Evolutionary conservation across 1,139 yeast species (phyloP), one percentile per base, ranked within the genome.

Genomic region (Hanseniaspora sp.): DNA sequence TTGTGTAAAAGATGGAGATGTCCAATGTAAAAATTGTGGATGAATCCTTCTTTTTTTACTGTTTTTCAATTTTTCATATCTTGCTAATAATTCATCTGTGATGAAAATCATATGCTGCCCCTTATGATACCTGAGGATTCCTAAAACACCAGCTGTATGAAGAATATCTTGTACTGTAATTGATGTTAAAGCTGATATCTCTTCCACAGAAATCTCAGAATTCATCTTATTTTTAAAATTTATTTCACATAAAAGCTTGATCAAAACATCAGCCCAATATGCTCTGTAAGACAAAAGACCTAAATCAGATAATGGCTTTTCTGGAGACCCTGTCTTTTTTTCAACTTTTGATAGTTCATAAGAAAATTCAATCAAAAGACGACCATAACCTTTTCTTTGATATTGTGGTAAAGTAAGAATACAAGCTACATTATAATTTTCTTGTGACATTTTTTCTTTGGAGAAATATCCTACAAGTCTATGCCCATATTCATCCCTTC

Each of bases 131-230:
- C 92, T 77, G 60, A 94, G 74, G 74, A 94, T 87, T 65, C 86
- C 92, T 63, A 88, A 74, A 0, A 96, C 87, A 59, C 94, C 94
- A 54, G 95, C 76, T 0, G 98, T 94, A 66, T 92, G 97, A 53
- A 92, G 71, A 53, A 94, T 87, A 69, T 92, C 98, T 1, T 95
- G 86, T 0, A 97, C 90, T 4, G 98, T 92, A 96, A 92, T 92
- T 29, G 97, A 79, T 0, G 97, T 87, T 48, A 81, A 71, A 11
- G 82, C 72, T 29, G 96, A 85, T 28, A 92, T 83, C 62, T 92
- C 98, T 63, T 92, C 99, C 57, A 92, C 88, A 9, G 96, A 87
- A 47, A 86, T 80, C 60, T 88, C 96, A 33, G 70, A 71, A 44
- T 75, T 73, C 60, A 72, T 71, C 61, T 88, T 95, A 17, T 39